Base-by-base conservation (phyloP, 176 grass and related monocot genomes). In the Eleusine indica region DNA sequence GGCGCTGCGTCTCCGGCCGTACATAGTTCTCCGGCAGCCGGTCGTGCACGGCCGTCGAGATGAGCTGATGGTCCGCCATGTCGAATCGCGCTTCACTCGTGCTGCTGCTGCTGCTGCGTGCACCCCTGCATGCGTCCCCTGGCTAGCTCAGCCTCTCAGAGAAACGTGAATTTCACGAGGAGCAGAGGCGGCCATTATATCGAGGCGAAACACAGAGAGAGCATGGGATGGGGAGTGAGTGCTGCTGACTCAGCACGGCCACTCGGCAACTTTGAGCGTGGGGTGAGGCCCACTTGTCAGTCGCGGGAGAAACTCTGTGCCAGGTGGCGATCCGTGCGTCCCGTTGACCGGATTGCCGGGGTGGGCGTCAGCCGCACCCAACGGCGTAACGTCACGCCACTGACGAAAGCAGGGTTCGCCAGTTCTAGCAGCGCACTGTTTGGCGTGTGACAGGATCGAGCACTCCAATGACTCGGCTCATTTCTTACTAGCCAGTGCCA, bases 11-110 rank as follows among this genome's bases (percentile, higher is more conserved):
- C 77, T 89, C 84, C 0, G 81, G 75, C 2, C 94, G 88, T 73
- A 94, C 72, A 74, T 94, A 97, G 88, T 16, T 91, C 1, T 61
- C 54, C 0, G 91, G 94, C 65, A 97, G 87, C 40, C 1, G 72
- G 16, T 73, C 16, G 87, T 80, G 85, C 8, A 53, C 73, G 25
- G 62, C 57, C 14, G 79, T 88, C 14, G 94, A 97, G 80, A 97
- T 93, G 76, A 97, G 89, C 71, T 88, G 87, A 0, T 9, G 51
- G 51, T 88, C 83, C 10, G 91, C 94, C 94, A 92, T 94, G 64
- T 1, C 1, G 3, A 57, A 57, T 53, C 51, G 51, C 2, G 48
- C 11, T 11, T 28, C n/a, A 10, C 9, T 28, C 58, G 3, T 8
- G 25, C 61, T 29, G 18, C 5, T 14, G 49, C 14, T 25, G 25